Evolutionary conservation across 2,329 filamentous ascomycete species (phyloP), one percentile per base, ranked within the genome.

Genomic region (Calonectria multiphialidica): DNA sequence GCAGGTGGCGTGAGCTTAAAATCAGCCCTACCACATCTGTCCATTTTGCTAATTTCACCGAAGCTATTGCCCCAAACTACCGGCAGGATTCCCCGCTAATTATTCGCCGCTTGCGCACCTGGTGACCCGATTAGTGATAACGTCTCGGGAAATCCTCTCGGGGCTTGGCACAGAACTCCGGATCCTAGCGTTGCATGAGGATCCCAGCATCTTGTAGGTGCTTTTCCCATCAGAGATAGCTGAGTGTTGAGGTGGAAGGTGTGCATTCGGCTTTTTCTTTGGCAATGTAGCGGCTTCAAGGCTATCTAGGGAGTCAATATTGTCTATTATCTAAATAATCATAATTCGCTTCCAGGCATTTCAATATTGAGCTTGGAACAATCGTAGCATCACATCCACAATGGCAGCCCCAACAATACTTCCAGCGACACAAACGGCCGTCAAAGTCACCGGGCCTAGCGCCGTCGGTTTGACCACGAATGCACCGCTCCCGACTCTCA

Each of bases 61-160:
- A 47, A 25, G n/a, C 13, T 12, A 23, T 25, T 49, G n/a, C 61
- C 5, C 61, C 44, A 28, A 28, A 37, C 40, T 37, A n/a, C 61
- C 30, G 44, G 40, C 47, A 50, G 66, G 57, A 61, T 61, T 68
- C 49, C 66, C 66, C 66, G 66, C 61, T 45, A 18, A 33, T 35
- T 40, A 37, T 57, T 35, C n/a, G 13, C 40, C 44, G 57, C 23
- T 7, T 18, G 15, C 25, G 28, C 50, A 35, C 35, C 37, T 40
- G 30, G 37, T 28, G 9, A 28, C 21, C 33, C 37, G n/a, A 18
- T 35, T 30, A 30, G 44, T 28, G 28, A 3, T 49, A 42, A 35
- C n/a, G 37, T 23, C 25, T 30, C 66, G 66, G 66, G 66, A 55
- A 68, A 68, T 68, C 66, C 66, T 63, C 12, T 68, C 66, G 66